Base-by-base conservation (phyloP, 2,329 filamentous ascomycete species). In the Dactylonectria macrodidyma region DNA sequence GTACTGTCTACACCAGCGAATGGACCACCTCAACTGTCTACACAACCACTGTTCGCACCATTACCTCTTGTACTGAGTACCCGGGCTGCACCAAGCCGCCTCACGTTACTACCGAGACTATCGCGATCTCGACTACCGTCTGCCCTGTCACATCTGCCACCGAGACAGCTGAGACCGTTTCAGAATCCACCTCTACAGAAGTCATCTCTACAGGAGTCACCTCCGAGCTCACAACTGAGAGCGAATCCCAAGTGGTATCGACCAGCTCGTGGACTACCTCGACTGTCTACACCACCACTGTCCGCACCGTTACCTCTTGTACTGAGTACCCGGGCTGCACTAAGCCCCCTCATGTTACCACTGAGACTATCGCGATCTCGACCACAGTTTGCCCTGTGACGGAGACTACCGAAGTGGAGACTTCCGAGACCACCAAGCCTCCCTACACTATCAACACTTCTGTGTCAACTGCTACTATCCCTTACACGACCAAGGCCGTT, bases 51-150 rank as follows among this genome's bases (percentile, higher is more conserved):
- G 68, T 69, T 19, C 68, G 76, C 65, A 79, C 77, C 26, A 73
- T 78, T 59, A 78, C 79, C 3, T 64, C 74, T 48, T 80, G 79
- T 24, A 69, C 78, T 2, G 71, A 73, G 26, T 76, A 80, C 60
- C 76, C 75, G 14, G 63, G 75, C 63, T 81, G 79, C 73, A 79
- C 78, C 36, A 68, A 65, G 55, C 68, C 70, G 22, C 51, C 59
- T 12, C 70, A 75, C 30, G 76, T 77, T 51, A 73, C 73, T 36
- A 78, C 74, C 9, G 71, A 75, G 65, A 77, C 77, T 30, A 74
- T 76, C 12, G 70, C 76, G n/a, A 54, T 77, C 48, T 81, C 77
- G 41, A 84, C 81, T 47, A 84, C 82, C 0, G 41, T 62, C 41
- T 62, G 59, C 7, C 59, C 59, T 12, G 59, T 62, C 41, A 56